Base-by-base conservation (phyloP, 257 asterid species). In the Gentiana macrophylla region DNA sequence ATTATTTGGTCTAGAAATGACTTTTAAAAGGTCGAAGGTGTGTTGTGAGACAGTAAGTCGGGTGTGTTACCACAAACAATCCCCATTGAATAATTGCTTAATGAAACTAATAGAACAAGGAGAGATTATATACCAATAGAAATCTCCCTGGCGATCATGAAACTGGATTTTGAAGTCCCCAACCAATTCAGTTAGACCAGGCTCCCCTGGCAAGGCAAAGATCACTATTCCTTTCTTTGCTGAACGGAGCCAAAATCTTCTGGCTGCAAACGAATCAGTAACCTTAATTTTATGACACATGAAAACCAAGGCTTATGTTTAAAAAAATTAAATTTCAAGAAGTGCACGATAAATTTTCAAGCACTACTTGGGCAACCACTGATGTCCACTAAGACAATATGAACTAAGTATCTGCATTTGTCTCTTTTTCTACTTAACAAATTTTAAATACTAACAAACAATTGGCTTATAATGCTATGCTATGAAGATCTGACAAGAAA, bases 61-160 rank as follows among this genome's bases (percentile, higher is more conserved):
- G 24, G 24, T 24, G 0, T 24, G 24, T 24, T 24, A 24, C 24
- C 24, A 15, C 24, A 15, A 15, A 15, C 24, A 24, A 24, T 24
- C 24, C 24, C 24, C 24, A 24, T 7, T 38, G 44, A 4, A 38
- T 4, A 38, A 38, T 38, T 38, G 44, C 53, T 7, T 3, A 61
- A 64, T 34, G 9, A 54, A 62, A 62, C 59, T 56, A 46, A 43
- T 38, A 53, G 35, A 63, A 51, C 11, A 58, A 66, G 59, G 60
- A 66, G 24, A 55, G 59, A 63, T 53, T 56, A 50, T 94, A 5
- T 56, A 91, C 98, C 98, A 87, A 64, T 87, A 91, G 68, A 91
- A 91, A 73, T 91, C 96, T 75, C 98, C 98, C 57, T 91, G 96
- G 65, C 84, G 94, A 67, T 87, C 98, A 51, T 91, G 94, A 77